A percentile compares a stretch with the other conserved stretches of the same genome.
These are phyloP conservation scores for Stipa capillata DNA, from an alignment of 176 grass and related monocot species.

Conservation along the genomic window DNA sequence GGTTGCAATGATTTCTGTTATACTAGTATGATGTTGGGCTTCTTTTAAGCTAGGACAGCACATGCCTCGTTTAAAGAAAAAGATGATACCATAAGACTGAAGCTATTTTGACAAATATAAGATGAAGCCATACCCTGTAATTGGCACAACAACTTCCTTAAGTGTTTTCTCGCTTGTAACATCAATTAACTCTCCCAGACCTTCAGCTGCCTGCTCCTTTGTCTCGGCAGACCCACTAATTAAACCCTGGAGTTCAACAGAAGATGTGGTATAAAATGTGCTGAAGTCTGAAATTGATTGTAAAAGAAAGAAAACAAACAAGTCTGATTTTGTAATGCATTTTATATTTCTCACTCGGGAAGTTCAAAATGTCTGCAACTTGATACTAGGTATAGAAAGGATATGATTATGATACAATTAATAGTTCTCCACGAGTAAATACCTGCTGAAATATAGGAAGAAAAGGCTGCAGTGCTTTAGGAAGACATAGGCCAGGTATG, in stretches of 20 bases:
- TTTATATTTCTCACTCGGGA: neutral
- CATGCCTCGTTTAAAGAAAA: neutral
- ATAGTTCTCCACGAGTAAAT: conserved; percentile 14
- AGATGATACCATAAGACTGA: neutral
- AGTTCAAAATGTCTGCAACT: neutral
- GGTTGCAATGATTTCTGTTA: neutral
- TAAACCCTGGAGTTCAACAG: conserved; percentile 65
- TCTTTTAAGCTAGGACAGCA: neutral
- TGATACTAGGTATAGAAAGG: neutral
- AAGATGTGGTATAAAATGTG: conserved; percentile 8
- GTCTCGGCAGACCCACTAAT: conserved; percentile 88
- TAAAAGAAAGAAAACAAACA: neutral
- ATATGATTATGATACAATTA: conserved; percentile 13
- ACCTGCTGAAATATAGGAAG: conserved; percentile 96
- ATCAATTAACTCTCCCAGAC: conserved; percentile 93
- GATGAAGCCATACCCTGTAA: conserved; percentile 72
- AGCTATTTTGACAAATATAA: conserved; percentile 17
- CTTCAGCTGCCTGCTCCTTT: conserved; percentile 88
- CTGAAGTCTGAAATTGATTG: neutral
- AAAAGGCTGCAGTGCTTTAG: conserved; percentile 87
- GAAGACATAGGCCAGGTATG: conserved; percentile 85
- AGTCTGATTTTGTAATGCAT: neutral
- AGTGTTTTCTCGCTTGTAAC: conserved; percentile 89
- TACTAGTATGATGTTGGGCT: neutral
- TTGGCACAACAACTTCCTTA: conserved; percentile 83